Evolutionary conservation across 352 stramenopile genomes (phyloP), one percentile per base, ranked within the genome.

Genomic region (Globisporangium iwayamae): DNA sequence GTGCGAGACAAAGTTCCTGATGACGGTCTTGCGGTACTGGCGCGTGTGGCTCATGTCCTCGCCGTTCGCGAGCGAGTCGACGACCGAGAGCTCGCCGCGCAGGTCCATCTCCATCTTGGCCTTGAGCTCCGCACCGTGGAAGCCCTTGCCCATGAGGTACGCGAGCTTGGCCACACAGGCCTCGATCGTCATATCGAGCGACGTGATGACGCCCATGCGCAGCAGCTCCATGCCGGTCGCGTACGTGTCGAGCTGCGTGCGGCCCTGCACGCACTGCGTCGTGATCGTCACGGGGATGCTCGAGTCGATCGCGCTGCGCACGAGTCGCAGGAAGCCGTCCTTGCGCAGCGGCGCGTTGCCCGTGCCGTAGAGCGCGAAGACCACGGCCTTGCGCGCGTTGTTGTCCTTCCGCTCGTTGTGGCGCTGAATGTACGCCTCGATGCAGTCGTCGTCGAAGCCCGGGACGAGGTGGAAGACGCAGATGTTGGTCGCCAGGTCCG

Each of bases 141-240:
- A 85, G 57, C 85, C 88, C 63, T 91, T 91, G 68, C 94, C 93
- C 78, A 98, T 97, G 30, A 99, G 75, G 72, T 98, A 99, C 45
- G 85, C 90, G 47, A 98, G 75, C 72, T 99, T 99, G 66, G 89
- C 87, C 25, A 96, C 83, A 52, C 81, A 92, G 52, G 94, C 94
- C 75, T 99, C 96, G 39, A 98, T 90, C 18, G 96, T 99, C 96
- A 99, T 98, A 73, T 99, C 96, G 38, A 90, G 80, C 14, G 88
- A 96, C 41, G 85, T 97, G 58, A 99, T 93, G n/a, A 98, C 96
- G 38, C 96, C 96, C 67, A 94, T 92, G 8, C 88, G 75, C 8
- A 94, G 72, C 60, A 99, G 71, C 30, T 90, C 86, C 22, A 93
- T 70, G 32, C 96, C 97, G 8, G 95, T 97, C 1, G 93, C 93